Evolutionary conservation across 2,329 filamentous ascomycete species (phyloP), one percentile per base, ranked within the genome.

Genomic region (Alternaria ethzedia): DNA sequence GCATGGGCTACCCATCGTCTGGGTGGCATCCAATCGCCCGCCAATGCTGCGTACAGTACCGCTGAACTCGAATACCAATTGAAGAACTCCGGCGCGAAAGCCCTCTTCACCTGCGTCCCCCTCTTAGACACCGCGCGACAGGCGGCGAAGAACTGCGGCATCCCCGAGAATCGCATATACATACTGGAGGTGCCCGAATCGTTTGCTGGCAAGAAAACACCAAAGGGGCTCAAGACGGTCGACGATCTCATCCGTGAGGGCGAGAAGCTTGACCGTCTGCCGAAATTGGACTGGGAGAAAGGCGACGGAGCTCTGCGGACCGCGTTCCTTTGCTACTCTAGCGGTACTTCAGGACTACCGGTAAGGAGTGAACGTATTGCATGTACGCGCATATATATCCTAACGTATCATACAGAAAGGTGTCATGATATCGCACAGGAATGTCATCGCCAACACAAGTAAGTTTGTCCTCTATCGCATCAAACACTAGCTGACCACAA

Each of bases 251-350:
- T 93, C 32, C 82, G 83, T 2, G 83, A 89, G 64, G 92, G 92
- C 25, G 74, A 78, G 49, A 81, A 82, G 13, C 78, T 89, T 32
- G 84, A 86, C 3, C 78, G 83, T 17, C 76, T 91, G 21, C 84
- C 87, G 62, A 80, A 83, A 6, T 76, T 91, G 72, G 83, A 83
- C 30, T 92, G 90, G 89, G 73, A 80, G 45, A 84, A 85, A 63
- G 90, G 91, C 0, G 88, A 92, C 69, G 90, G 89, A 4, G 86
- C 86, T 36, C 87, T 87, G 57, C 89, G 90, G 71, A 88, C 88
- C 6, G 90, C 92, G 0, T 95, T 91, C 75, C 83, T 96, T 47
- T 94, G 91, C 81, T 94, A 93, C 77, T 93, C 90, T 0, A 92
- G 89, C 75, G 92, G 92, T 20, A 95, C 92, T 1, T 94, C 91